Conservation (phyloP, 148 eudicot species). For the Amaranthus palmeri region DNA sequence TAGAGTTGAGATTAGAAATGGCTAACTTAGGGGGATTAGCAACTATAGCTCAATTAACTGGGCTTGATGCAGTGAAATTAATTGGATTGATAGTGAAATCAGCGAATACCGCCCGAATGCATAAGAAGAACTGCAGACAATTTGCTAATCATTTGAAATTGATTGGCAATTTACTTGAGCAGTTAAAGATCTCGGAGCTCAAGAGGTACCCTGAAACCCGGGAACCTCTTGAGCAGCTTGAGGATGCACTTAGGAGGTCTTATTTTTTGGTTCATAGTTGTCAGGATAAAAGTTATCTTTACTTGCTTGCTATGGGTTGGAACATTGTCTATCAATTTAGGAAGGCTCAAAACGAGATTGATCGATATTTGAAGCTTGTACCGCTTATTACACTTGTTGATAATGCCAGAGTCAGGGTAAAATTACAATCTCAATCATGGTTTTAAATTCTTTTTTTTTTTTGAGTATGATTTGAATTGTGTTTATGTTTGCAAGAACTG, state of each 20-base stretch:
- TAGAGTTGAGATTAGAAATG: conserved; percentile 31
- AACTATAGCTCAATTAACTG: conserved; percentile 72
- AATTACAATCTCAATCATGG: not conserved
- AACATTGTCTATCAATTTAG: conserved; percentile 95
- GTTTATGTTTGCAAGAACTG: conserved; percentile 11
- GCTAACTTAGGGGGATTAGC: conserved; percentile 57
- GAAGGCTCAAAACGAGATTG: conserved; percentile 88
- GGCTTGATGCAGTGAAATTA: conserved; percentile 67
- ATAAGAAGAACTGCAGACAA: conserved; percentile 82
- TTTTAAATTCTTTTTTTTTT: not conserved
- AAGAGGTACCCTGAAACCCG: conserved; percentile 83
- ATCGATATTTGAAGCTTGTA: conserved; percentile 84
- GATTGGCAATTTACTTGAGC: conserved; percentile 78
- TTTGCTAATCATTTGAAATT: conserved; percentile 85
- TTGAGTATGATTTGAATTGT: not conserved
- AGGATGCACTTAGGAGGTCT: conserved; percentile 88
- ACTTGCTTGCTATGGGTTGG: conserved; percentile 98
- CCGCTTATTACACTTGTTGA: conserved; percentile 92
- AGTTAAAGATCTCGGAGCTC: conserved; percentile 76
- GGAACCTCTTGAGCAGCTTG: conserved; percentile 94
- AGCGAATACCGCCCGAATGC: conserved; percentile 89
- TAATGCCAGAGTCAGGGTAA: conserved; percentile 96
- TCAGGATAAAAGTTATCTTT: conserved; percentile 84
- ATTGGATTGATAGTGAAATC: conserved; percentile 83
- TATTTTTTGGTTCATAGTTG: conserved; percentile 84